phyloP scores from a whole-genome alignment of 2,329 filamentous ascomycete genomes.

The Pseudogymnoascus verrucosus region DNA sequence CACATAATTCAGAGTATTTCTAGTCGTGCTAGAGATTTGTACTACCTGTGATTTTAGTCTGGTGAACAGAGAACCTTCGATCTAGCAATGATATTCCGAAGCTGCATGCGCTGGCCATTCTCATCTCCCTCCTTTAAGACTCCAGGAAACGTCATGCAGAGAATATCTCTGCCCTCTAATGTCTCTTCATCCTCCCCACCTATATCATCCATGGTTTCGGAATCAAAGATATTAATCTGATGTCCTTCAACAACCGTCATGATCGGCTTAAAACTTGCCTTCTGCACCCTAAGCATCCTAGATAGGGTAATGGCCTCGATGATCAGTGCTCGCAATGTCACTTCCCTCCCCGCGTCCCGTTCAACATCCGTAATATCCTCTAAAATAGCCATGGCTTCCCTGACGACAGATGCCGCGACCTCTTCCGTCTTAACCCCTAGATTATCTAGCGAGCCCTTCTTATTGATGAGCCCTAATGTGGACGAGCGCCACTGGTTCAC shows the following conservation, averaged over 20 bases:
- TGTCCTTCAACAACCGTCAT: slow-evolving; percentile 46
- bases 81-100: slow-evolving; percentile 56
- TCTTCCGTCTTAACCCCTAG: slow-evolving; percentile 39
- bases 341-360: slow-evolving; percentile 37
- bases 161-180: slow-evolving; percentile 44
- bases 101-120: slow-evolving; percentile 51
- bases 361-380: slow-evolving; percentile 34
- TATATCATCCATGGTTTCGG: slow-evolving; percentile 56
- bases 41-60: slow-evolving; percentile 18
- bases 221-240: slow-evolving; percentile 48
- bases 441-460: slow-evolving; percentile 41
- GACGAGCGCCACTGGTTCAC: slow-evolving; percentile 60
- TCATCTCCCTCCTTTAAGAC: slow-evolving; percentile 59
- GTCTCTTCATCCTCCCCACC: slow-evolving; percentile 52
- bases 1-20: neutral
- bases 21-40: neutral
- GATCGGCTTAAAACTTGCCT: slow-evolving; percentile 46
- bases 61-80: slow-evolving; percentile 52
- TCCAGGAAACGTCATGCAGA: slow-evolving; percentile 56
- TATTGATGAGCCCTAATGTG: slow-evolving; percentile 49
- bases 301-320: slow-evolving; percentile 47
- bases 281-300: slow-evolving; percentile 48
- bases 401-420: slow-evolving; percentile 37
- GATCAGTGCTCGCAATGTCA: slow-evolving; percentile 45
- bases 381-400: slow-evolving; percentile 42